Conservation (phyloP, 371 early-diverging fungal genomes). For the Lichtheimia ornata region DNA sequence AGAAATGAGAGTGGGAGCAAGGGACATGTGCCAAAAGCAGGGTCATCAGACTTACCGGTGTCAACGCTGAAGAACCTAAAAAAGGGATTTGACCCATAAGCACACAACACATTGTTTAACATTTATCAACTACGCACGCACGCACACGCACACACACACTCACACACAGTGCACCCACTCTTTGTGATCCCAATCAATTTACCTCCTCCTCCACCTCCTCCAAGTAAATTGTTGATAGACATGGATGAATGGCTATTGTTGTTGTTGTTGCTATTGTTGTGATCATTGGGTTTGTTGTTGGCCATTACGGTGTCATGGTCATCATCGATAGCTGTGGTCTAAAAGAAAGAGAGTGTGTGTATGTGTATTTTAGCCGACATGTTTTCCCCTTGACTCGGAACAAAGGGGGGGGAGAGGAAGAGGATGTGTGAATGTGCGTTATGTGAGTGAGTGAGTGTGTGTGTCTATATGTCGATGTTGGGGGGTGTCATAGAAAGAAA, state of each 20-base stretch:
- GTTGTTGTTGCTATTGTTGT: neutral
- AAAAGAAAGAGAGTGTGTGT: neutral
- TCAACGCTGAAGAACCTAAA: neutral
- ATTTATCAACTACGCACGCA: no score
- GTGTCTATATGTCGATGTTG: no score
- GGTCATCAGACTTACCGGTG: constrained; percentile 6
- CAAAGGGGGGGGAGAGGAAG: neutral
- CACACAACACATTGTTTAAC: no score
- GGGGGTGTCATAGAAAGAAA: no score
- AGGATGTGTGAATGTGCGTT: no score
- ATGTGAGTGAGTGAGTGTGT: no score
- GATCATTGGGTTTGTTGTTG: constrained; percentile 11
- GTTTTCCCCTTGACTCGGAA: constrained; percentile 4
- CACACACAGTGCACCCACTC: neutral
- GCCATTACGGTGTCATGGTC: constrained; percentile 15
- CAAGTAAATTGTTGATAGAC: constrained; percentile 26
- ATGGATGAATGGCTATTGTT: constrained; percentile 17
- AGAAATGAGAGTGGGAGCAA: no score
- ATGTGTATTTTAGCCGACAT: constrained; percentile 7
- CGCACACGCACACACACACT: neutral
- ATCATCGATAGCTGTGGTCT: neutral
- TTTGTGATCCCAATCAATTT: neutral
- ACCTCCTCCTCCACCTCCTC: constrained; percentile 9
- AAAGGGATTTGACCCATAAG: no score
- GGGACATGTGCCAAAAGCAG: no score